phyloP scores from a whole-genome alignment of 179 eudicot genomes.

The Heliamphora pulchella region DNA sequence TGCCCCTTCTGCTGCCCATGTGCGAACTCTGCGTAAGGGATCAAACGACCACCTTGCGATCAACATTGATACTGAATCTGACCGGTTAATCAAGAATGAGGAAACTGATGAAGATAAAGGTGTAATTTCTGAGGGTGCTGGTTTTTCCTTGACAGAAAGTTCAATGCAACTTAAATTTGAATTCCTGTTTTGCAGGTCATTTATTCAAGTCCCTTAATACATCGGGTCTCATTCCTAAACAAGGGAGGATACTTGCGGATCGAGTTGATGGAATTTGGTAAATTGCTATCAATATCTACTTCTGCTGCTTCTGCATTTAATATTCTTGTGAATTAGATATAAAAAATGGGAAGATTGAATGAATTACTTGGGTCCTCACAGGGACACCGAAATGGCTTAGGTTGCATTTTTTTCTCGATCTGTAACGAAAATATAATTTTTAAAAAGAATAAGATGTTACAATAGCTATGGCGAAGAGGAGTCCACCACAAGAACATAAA shows the following conservation, averaged over 20 bases:
- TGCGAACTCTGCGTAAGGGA: slow-evolving; percentile 72
- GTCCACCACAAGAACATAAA: no score
- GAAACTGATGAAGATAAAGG: slow-evolving; percentile 82
- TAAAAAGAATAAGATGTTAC: no score
- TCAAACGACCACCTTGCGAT: slow-evolving; percentile 84
- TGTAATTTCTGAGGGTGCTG: slow-evolving; percentile 21
- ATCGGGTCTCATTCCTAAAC: slow-evolving; percentile 78
- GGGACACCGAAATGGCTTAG: no score
- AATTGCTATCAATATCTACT: slow-evolving; percentile 9
- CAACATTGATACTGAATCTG: slow-evolving; percentile 72
- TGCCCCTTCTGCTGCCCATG: slow-evolving; percentile 66
- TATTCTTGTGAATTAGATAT: not conserved
- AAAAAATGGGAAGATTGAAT: not conserved
- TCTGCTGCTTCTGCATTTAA: not conserved
- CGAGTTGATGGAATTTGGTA: slow-evolving; percentile 92
- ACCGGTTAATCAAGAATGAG: slow-evolving; percentile 54
- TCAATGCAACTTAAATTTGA: slow-evolving; percentile 17
- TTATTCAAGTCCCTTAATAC: slow-evolving; percentile 82
- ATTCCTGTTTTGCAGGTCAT: slow-evolving; percentile 55
- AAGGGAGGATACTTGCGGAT: slow-evolving; percentile 88
- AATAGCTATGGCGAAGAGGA: no score
- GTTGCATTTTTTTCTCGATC: no score
- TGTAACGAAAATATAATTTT: no score
- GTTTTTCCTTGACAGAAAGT: not conserved
- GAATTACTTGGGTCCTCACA: not conserved